phyloP scores from a whole-genome alignment of 306 rosid genomes.

The Astragalus glycyphyllos region DNA sequence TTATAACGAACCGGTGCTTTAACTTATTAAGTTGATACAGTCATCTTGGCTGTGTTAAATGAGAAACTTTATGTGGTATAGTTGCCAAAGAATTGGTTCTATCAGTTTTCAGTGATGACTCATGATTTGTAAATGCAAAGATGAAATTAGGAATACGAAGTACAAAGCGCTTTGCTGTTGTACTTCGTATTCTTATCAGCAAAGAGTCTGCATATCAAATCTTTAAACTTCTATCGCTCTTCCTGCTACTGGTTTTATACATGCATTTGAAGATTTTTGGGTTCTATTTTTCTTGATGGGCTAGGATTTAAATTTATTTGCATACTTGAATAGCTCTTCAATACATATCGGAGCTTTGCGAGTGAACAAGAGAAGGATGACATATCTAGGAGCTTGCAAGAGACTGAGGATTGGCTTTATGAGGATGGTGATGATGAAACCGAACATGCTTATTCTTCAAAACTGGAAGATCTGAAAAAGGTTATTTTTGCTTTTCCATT shows the following conservation, averaged over 20 bases:
- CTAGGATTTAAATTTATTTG: slow-evolving; percentile 42
- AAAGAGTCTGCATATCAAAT: slow-evolving; percentile 8
- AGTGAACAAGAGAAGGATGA: slow-evolving; percentile 85
- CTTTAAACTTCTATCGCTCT: slow-evolving; percentile 20
- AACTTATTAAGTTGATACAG: not conserved
- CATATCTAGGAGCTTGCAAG: slow-evolving; percentile 82
- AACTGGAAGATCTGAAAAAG: slow-evolving; percentile 83
- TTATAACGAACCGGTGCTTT: slow-evolving; percentile 2
- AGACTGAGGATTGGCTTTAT: slow-evolving; percentile 97
- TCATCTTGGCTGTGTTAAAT: not conserved
- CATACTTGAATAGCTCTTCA: slow-evolving; percentile 69
- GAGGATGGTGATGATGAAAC: slow-evolving; percentile 98
- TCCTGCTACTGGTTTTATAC: slow-evolving; percentile 25
- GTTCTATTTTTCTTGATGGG: slow-evolving; percentile 23
- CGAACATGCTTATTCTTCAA: slow-evolving; percentile 77
- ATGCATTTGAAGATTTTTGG: slow-evolving; percentile 37
- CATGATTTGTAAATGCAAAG: not conserved
- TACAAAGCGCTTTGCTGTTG: slow-evolving; percentile 1
- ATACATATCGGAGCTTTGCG: slow-evolving; percentile 77
- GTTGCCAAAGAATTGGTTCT: slow-evolving; percentile 30
- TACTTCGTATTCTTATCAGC: slow-evolving; percentile 11
- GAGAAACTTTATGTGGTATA: slow-evolving; percentile 4
- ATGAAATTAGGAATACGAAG: slow-evolving; percentile 12
- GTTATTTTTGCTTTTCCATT: slow-evolving; percentile 49
- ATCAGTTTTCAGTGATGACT: slow-evolving; percentile 4